phyloP scores from a whole-genome alignment of 768 basidiomycete species.

The Lactarius trivialis region DNA sequence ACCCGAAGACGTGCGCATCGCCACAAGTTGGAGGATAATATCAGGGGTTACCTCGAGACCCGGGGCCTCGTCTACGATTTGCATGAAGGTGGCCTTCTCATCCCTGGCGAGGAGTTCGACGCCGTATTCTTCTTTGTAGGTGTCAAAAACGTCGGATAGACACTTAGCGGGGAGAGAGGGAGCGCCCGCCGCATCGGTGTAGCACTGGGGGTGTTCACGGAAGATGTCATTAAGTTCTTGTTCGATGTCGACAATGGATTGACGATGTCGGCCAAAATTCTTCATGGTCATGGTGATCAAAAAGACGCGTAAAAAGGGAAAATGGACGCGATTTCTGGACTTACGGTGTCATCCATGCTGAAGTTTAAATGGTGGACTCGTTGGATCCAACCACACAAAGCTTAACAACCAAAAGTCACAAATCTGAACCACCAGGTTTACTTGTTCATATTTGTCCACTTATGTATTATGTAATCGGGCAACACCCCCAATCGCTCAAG shows the following conservation, averaged over 20 bases:
- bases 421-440: background rate
- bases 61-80: slow-evolving; percentile 50
- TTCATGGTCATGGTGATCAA: background rate
- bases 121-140: slow-evolving; percentile 53
- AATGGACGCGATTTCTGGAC: background rate
- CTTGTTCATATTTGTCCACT: slow-evolving; percentile 3
- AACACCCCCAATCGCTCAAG: too few species aligned
- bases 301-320: background rate
- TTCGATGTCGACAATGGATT: slow-evolving; percentile 67
- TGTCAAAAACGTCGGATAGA: slow-evolving; percentile 63
- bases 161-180: slow-evolving; percentile 63
- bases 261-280: slow-evolving; percentile 52
- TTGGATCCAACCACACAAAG: background rate
- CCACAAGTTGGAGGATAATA: slow-evolving; percentile 56
- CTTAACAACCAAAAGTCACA: background rate
- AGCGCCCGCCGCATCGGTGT: slow-evolving; percentile 51
- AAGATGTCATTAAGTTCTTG: slow-evolving; percentile 63
- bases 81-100: slow-evolving; percentile 55
- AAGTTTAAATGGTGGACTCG: background rate
- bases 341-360: slow-evolving; percentile 16
- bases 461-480: background rate
- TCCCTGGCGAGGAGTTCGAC: slow-evolving; percentile 58
- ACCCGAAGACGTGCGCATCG: slow-evolving; percentile 29
- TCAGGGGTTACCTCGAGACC: slow-evolving; percentile 64
- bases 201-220: slow-evolving; percentile 53